Conservation (phyloP, 2,329 filamentous ascomycete genomes). For the Trichoderma sp. region DNA sequence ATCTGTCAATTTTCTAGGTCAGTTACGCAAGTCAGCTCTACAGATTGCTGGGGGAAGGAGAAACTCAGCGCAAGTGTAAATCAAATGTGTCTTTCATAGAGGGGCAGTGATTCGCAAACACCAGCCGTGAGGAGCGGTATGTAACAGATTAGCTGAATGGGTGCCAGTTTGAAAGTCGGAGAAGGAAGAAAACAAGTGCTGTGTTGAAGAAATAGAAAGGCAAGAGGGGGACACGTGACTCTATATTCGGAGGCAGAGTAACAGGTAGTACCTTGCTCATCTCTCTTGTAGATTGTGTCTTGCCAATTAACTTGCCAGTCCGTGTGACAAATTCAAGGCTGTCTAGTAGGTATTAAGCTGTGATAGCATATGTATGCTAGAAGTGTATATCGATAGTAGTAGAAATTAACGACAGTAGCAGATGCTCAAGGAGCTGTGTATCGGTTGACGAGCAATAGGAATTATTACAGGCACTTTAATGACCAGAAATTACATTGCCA, state of each 20-base stretch:
- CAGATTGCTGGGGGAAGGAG: neutral
- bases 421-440: too few species aligned
- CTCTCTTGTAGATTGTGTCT: neutral
- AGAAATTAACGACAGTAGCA: too few species aligned
- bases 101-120: neutral
- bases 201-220: neutral
- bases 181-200: neutral
- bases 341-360: neutral
- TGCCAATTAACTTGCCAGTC: neutral
- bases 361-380: too few species aligned
- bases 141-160: neutral
- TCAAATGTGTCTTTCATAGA: neutral
- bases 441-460: too few species aligned
- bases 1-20: too few species aligned
- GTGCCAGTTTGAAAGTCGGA: neutral
- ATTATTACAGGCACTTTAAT: too few species aligned
- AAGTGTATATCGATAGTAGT: too few species aligned
- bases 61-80: neutral
- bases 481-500: too few species aligned
- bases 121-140: neutral
- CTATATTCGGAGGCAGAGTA: neutral
- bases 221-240: neutral
- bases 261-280: neutral
- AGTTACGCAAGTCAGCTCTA: neutral
- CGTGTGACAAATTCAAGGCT: too few species aligned